Evolutionary conservation across 306 rosid genomes (phyloP).

Genomic region (Vigna hirtella): DNA sequence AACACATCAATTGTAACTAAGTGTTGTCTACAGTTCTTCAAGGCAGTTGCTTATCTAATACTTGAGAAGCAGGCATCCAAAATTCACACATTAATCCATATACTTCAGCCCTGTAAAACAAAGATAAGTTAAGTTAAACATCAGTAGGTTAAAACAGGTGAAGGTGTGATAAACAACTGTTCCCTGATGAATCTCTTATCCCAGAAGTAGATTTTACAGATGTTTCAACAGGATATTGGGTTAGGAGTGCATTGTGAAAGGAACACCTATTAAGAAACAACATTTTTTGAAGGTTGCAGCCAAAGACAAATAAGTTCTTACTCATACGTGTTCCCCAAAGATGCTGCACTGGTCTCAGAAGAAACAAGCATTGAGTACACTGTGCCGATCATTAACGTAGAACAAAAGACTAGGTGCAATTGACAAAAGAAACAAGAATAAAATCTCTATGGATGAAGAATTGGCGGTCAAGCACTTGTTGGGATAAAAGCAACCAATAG

Average conservation of each 20-base stretch:
- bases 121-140: conserved; percentile 34
- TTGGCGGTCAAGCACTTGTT: conserved; percentile 92
- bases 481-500: conserved; percentile 72
- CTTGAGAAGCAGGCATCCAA: conserved; percentile 56
- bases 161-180: not conserved
- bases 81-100: conserved; percentile 48
- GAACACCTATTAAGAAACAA: conserved; percentile 41
- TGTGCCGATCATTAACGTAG: conserved; percentile 72
- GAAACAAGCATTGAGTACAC: conserved; percentile 73
- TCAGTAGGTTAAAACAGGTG: conserved; percentile 1
- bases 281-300: conserved; percentile 14
- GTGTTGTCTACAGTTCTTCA: conserved; percentile 53
- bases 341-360: conserved; percentile 80
- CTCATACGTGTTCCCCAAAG: conserved; percentile 73
- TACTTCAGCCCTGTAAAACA: conserved; percentile 65
- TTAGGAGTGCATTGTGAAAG: conserved; percentile 70
- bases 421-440: conserved; percentile 92
- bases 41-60: conserved; percentile 49
- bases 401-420: conserved; percentile 85
- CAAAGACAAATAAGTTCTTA: conserved; percentile 48
- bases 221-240: conserved; percentile 60
- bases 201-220: conserved; percentile 60
- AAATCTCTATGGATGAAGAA: conserved; percentile 77
- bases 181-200: conserved; percentile 50
- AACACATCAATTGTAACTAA: conserved; percentile 43